These are phyloP conservation scores for Penstemon barbatus DNA, from an alignment of 257 asterid species.

Conservation along the genomic window DNA sequence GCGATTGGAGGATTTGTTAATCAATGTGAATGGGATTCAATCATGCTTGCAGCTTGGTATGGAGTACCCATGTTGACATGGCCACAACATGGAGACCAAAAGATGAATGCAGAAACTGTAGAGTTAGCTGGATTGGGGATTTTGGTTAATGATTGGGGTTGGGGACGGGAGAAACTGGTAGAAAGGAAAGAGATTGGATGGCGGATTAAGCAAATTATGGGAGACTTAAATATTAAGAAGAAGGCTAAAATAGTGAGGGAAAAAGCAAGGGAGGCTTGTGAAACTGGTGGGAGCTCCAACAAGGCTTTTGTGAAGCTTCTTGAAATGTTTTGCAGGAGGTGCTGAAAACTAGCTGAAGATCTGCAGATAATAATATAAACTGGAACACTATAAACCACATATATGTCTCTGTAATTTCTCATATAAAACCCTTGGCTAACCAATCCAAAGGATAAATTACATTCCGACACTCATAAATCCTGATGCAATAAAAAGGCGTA, in stretches of 20 bases:
- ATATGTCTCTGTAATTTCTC: background rate
- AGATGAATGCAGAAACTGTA: conserved; percentile 44
- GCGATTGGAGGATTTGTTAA: conserved; percentile 43
- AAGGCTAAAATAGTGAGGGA: conserved; percentile 35
- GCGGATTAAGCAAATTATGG: conserved; percentile 33
- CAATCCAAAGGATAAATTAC: no score
- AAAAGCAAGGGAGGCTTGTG: conserved; percentile 34
- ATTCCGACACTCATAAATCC: no score
- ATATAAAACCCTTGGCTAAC: no score
- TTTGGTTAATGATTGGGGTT: conserved; percentile 41
- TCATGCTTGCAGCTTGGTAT: conserved; percentile 45
- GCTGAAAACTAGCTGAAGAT: background rate
- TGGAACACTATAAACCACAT: background rate
- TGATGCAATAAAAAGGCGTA: no score
- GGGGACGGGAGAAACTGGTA: conserved; percentile 39
- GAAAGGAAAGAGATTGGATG: conserved; percentile 32
- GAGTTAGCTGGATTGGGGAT: conserved; percentile 40
- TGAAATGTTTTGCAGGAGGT: conserved; percentile 14
- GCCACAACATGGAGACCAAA: conserved; percentile 57
- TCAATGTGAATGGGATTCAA: conserved; percentile 52
- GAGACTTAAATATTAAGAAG: conserved; percentile 26
- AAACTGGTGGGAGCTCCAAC: conserved; percentile 34
- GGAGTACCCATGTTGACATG: conserved; percentile 51
- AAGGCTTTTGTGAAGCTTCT: conserved; percentile 25
- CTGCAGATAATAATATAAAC: background rate